Base-by-base conservation (phyloP, 768 basidiomycete species). In the Tylopilus sp. region DNA sequence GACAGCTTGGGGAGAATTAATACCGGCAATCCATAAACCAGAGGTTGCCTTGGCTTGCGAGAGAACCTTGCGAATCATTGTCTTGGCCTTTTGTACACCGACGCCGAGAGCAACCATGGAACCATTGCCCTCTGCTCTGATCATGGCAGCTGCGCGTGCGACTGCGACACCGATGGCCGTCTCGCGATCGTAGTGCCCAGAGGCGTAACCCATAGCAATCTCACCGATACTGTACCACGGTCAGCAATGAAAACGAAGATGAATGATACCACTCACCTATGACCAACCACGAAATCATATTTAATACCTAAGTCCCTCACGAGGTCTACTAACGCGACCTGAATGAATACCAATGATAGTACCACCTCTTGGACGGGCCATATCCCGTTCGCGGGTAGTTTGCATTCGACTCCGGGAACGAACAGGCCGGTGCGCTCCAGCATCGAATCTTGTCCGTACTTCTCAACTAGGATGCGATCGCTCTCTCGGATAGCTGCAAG, bases 1-100 rank as follows among this genome's bases (percentile, higher is more conserved):
- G 34, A 72, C 70, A n/a, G 72, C 69, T 13, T 71, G 66, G 40
- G 69, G 68, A 17, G 70, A 72, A 50, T 72, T 73, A 57, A 72
- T 66, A 43, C 71, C 69, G 26, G 68, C 70, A 12, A 72, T 65
- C 65, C 70, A 72, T 36, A 73, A 30, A 29, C 72, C 64, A 31
- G 54, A 57, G 17, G 58, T 52, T 10, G 46, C 60, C 49, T 65
- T 63, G 30, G 64, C 59, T 9, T 48, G 59, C 14, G 60, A 68
- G 36, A 72, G 60, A 4, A 70, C 64, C 43, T 70, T 66, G 56
- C 65, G 63, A 41, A 74, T 68, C 59, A 72, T 62, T n/a, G 52
- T 43, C 52, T 64, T 62, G 17, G 70, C 70, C 47, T 65, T 66
- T 16, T 70, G 59, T 6, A 67, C 65, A 24, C 67, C 61, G 28